Percentiles rank a stretch among this genome's conserved stretches.
These are phyloP conservation scores for Colletotrichum spaethianum DNA, from an alignment of 2,329 filamentous ascomycete species.

Conservation along the genomic window DNA sequence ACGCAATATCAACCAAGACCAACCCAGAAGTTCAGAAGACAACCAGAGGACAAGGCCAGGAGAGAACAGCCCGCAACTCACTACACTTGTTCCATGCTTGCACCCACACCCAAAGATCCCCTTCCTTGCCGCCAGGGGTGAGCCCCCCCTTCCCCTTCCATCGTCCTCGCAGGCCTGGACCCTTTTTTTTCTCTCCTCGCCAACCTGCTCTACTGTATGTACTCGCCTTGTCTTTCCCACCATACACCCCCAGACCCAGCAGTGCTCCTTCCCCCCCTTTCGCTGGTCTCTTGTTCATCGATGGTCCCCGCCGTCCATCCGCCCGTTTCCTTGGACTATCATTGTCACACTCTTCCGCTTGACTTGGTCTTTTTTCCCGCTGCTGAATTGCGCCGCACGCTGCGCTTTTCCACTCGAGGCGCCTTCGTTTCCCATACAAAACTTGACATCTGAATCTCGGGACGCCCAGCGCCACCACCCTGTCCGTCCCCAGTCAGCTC, in stretches of 20 bases:
- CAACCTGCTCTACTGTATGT: slow-evolving; percentile 6
- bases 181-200: slow-evolving; percentile 28
- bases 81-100: slow-evolving; percentile 13
- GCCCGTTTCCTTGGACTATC: slow-evolving; percentile 10
- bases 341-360: neutral
- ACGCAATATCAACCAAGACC: neutral
- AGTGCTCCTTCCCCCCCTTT: slow-evolving; percentile 26
- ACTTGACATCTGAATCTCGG: slow-evolving; percentile 24
- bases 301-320: slow-evolving; percentile 24
- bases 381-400: neutral
- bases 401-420: slow-evolving; percentile 5
- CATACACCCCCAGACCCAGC: slow-evolving; percentile 11
- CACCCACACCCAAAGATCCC: slow-evolving; percentile 33
- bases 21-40: neutral
- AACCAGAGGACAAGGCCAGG: neutral
- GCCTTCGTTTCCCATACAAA: slow-evolving; percentile 16
- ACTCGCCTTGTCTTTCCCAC: slow-evolving; percentile 27
- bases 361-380: neutral
- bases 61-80: slow-evolving; percentile 8
- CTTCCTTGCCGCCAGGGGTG: slow-evolving; percentile 31
- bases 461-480: slow-evolving; percentile 35
- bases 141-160: neutral
- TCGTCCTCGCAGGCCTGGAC: slow-evolving; percentile 11
- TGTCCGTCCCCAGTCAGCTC: slow-evolving; percentile 29
- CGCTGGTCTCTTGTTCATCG: slow-evolving; percentile 12